Conservation (phyloP, 2,329 filamentous ascomycete genomes). For the Aspergillus quadricinctus region DNA sequence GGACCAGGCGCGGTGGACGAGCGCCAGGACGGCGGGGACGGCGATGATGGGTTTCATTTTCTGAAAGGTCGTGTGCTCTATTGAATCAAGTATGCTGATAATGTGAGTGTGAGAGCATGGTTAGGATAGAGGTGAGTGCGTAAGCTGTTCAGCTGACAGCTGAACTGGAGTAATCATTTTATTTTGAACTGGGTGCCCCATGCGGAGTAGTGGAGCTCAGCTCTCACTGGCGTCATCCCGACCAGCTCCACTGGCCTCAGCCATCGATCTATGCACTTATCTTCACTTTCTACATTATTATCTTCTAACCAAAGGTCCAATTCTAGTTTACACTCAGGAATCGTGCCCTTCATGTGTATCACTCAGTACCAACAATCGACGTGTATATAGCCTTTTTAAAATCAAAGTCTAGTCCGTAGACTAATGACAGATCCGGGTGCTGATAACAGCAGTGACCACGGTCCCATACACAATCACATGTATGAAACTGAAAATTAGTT, state of each 20-base stretch:
- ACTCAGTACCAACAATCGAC: neutral
- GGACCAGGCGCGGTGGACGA: constrained; percentile 64
- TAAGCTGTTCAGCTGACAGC: neutral
- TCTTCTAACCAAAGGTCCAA: neutral
- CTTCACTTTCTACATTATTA: neutral
- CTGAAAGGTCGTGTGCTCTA: neutral
- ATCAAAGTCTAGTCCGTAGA: neutral
- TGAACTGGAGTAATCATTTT: neutral
- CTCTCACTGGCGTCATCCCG: neutral
- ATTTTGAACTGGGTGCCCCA: neutral
- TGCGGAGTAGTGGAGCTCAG: neutral
- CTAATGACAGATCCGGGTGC: no score
- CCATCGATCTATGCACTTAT: neutral
- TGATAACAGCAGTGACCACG: neutral
- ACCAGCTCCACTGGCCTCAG: neutral
- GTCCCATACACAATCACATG: neutral
- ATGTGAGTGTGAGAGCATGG: neutral
- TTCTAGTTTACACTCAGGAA: neutral
- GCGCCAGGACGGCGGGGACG: constrained; percentile 48
- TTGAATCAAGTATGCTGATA: neutral
- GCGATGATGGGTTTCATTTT: constrained; percentile 43
- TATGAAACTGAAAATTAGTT: neutral
- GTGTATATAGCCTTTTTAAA: neutral
- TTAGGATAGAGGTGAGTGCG: neutral
- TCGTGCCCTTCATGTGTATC: neutral